These are phyloP conservation scores for Phylloporus scabripes DNA, from an alignment of 768 basidiomycete genomes.

Conservation along the genomic window DNA sequence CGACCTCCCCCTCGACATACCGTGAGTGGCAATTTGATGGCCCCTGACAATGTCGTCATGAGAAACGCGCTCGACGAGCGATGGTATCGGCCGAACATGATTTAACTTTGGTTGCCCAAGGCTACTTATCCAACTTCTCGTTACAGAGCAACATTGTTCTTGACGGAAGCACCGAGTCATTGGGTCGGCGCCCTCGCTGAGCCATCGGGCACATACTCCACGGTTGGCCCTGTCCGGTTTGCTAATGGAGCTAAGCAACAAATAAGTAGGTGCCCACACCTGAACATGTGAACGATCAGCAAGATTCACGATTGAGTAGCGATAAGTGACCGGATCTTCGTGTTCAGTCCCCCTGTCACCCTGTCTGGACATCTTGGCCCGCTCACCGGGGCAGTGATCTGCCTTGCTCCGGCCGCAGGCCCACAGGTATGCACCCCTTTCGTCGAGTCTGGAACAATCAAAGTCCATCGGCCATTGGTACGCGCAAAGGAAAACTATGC, in stretches of 20 bases:
- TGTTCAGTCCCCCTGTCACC: slow-evolving; percentile 13
- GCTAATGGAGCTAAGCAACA: background rate
- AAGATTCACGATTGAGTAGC: slow-evolving; percentile 11
- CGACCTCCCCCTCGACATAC: background rate
- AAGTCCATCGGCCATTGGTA: background rate
- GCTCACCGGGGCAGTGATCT: background rate
- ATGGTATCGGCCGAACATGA: background rate
- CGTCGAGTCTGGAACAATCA: background rate
- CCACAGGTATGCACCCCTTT: background rate
- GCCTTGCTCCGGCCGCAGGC: background rate
- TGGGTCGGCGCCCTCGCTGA: background rate
- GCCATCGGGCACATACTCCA: background rate
- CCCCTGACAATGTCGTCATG: background rate
- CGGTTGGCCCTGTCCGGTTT: background rate
- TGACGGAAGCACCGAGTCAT: background rate
- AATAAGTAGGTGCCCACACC: background rate
- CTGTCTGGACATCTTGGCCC: background rate
- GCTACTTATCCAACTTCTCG: background rate
- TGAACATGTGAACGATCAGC: slow-evolving; percentile 8
- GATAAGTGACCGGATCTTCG: slow-evolving; percentile 10
- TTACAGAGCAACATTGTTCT: background rate
- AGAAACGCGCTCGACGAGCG: background rate
- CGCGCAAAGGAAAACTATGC: background rate
- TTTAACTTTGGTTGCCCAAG: background rate
- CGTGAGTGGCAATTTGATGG: background rate